Conservation (phyloP, 306 rosid genomes). For the Styphnolobium japonicum region DNA sequence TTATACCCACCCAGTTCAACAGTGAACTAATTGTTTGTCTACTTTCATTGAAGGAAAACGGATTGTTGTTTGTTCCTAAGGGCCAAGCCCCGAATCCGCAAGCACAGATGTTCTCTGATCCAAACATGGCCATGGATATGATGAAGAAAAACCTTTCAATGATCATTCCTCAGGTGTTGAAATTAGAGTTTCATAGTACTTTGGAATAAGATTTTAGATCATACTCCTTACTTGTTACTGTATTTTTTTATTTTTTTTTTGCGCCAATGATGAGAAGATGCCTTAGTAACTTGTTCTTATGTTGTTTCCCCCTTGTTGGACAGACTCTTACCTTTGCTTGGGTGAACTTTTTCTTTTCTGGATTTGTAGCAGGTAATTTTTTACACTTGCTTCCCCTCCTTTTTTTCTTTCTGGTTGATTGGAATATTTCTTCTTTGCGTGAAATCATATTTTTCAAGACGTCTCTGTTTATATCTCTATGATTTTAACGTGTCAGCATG, state of each 20-base stretch:
- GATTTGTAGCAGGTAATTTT: constrained; percentile 90
- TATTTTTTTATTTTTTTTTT: too few species aligned
- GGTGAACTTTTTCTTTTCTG: constrained; percentile 99
- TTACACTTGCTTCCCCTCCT: background rate
- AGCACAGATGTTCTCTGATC: constrained; percentile 99
- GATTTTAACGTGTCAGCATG: background rate
- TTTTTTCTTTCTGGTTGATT: constrained; percentile 3
- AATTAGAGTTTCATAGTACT: constrained; percentile 1
- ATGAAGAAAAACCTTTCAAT: constrained; percentile 99
- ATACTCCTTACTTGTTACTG: background rate
- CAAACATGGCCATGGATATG: constrained; percentile 99
- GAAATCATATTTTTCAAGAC: background rate
- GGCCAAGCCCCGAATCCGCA: constrained; percentile 89
- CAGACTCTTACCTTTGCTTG: constrained; percentile 99
- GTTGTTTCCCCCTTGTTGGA: constrained; percentile 31
- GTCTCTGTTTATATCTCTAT: background rate
- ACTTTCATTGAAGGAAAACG: constrained; percentile 67
- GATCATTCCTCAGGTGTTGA: constrained; percentile 90
- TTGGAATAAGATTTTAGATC: constrained; percentile 14
- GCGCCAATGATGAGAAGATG: constrained; percentile 2
- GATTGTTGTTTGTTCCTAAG: constrained; percentile 82
- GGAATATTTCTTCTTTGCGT: background rate
- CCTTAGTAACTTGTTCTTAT: background rate
- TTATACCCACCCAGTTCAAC: background rate
- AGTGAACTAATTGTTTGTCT: constrained; percentile 17